These are phyloP conservation scores for Penicillium daleae DNA, from an alignment of 495 filamentous ascomycete species.

Conservation along the genomic window DNA sequence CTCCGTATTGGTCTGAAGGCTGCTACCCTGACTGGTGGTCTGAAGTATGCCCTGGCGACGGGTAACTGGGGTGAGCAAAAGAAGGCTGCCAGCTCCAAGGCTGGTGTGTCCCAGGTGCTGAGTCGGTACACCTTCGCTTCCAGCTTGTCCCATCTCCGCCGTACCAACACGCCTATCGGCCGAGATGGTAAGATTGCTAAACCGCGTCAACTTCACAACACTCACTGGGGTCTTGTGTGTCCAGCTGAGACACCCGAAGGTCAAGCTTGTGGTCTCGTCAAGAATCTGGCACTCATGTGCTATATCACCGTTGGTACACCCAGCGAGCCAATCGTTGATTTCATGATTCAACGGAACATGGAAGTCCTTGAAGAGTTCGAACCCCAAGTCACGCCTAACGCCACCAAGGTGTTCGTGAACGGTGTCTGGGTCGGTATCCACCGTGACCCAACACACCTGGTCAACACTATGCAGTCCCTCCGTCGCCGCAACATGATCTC, in stretches of 20 bases:
- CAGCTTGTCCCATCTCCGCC: conserved; percentile 90
- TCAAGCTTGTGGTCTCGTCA: conserved; percentile 97
- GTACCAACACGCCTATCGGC: conserved; percentile 97
- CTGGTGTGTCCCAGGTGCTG: conserved; percentile 96
- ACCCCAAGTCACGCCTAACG: conserved; percentile 81
- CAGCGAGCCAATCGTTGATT: conserved; percentile 86
- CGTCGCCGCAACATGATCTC: conserved; percentile 77
- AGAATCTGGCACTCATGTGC: conserved; percentile 98
- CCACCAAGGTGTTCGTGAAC: conserved; percentile 97
- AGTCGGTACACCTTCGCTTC: conserved; percentile 98
- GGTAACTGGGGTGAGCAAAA: conserved; percentile 99
- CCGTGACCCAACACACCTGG: conserved; percentile 77
- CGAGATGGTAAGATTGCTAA: conserved; percentile 98
- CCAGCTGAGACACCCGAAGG: conserved; percentile 98
- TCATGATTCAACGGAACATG: conserved; percentile 93
- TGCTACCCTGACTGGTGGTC: conserved; percentile 84
- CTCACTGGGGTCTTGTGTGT: conserved; percentile 97
- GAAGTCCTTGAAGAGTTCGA: conserved; percentile 97
- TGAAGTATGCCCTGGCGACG: conserved; percentile 97
- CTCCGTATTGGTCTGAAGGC: conserved; percentile 87
- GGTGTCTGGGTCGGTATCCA: conserved; percentile 95
- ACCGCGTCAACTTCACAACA: conserved; percentile 96
- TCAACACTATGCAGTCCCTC: conserved; percentile 73
- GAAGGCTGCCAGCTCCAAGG: conserved; percentile 91
- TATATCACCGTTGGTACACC: conserved; percentile 93